phyloP scores from a whole-genome alignment of 2,329 filamentous ascomycete species.

The Exophiala sp. region DNA sequence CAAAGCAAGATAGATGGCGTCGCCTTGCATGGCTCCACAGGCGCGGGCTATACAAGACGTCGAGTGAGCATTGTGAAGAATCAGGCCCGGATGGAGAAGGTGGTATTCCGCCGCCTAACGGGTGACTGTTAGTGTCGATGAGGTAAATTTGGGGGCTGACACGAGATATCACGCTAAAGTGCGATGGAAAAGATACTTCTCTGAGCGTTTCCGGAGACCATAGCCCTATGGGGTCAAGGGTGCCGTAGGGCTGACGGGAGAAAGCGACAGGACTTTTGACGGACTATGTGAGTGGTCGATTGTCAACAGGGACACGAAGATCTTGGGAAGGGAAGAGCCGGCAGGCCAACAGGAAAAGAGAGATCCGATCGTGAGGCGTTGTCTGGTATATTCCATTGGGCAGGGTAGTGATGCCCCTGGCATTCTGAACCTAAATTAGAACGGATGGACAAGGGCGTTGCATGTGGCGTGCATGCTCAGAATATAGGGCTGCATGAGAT shows the following conservation, averaged over 20 bases:
- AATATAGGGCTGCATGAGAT: conserved; percentile 2
- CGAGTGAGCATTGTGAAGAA: neutral
- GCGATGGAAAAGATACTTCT: neutral
- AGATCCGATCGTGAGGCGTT: conserved; percentile 8
- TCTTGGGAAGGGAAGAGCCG: neutral
- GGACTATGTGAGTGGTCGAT: neutral
- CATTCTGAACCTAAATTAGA: conserved; percentile 16
- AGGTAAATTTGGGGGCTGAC: conserved; percentile 26
- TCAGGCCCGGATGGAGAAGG: neutral
- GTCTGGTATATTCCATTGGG: conserved; percentile 16
- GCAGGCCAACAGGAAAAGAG: neutral
- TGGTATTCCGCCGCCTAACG: neutral
- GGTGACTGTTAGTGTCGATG: conserved; percentile 5
- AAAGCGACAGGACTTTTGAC: conserved; percentile 15
- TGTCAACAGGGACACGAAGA: neutral
- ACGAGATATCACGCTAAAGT: neutral
- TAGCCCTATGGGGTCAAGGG: neutral
- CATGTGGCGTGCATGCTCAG: neutral
- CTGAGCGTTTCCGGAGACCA: neutral
- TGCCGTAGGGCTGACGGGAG: conserved; percentile 20
- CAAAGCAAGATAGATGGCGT: no score
- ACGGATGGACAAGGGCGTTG: neutral
- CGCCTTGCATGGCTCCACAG: no score
- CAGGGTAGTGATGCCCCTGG: conserved; percentile 8
- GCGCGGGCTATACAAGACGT: no score